Percentiles rank a stretch among this genome's conserved stretches.
Conservation (phyloP, 2,329 filamentous ascomycete species). For the Mariannaea sp. region DNA sequence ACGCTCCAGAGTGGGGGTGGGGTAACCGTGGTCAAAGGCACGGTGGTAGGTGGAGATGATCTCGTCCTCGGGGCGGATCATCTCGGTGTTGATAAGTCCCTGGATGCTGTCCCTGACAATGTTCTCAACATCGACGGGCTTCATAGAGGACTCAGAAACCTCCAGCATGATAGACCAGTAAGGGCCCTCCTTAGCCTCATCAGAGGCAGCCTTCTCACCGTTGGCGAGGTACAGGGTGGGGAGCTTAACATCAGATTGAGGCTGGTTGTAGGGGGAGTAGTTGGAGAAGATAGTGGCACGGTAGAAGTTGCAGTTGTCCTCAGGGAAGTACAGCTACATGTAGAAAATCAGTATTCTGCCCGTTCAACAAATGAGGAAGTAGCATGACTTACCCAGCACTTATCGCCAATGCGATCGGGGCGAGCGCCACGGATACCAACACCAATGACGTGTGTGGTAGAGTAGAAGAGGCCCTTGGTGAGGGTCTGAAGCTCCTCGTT, state of each 20-base stretch:
- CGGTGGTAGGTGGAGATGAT: slow-evolving; percentile 98
- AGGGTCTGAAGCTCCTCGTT: slow-evolving; percentile 82
- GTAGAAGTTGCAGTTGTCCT: slow-evolving; percentile 99
- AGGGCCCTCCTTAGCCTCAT: slow-evolving; percentile 79
- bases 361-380: too few relatives aligned
- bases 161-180: slow-evolving; percentile 99
- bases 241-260: slow-evolving; percentile 78
- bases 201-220: slow-evolving; percentile 77
- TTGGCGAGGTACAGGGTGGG: slow-evolving; percentile 84
- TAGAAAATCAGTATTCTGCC: slow-evolving; percentile 31
- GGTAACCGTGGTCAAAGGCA: slow-evolving; percentile 97
- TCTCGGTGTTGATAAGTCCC: slow-evolving; percentile 96
- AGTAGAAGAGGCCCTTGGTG: slow-evolving; percentile 94
- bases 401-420: slow-evolving; percentile 96
- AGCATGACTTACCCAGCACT: slow-evolving; percentile 79
- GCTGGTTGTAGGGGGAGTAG: slow-evolving; percentile 99
- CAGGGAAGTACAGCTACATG: slow-evolving; percentile 88
- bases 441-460: slow-evolving; percentile 94
- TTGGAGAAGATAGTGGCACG: slow-evolving; percentile 99
- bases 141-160: slow-evolving; percentile 93
- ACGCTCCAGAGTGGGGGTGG: slow-evolving; percentile 91
- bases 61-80: slow-evolving; percentile 89
- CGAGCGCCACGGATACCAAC: slow-evolving; percentile 90
- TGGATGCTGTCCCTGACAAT: slow-evolving; percentile 90
- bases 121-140: slow-evolving; percentile 86